A percentile compares a stretch with the other conserved stretches of the same genome.
Conservation (phyloP, 345 rosid genomes). For the Pistacia vera region DNA sequence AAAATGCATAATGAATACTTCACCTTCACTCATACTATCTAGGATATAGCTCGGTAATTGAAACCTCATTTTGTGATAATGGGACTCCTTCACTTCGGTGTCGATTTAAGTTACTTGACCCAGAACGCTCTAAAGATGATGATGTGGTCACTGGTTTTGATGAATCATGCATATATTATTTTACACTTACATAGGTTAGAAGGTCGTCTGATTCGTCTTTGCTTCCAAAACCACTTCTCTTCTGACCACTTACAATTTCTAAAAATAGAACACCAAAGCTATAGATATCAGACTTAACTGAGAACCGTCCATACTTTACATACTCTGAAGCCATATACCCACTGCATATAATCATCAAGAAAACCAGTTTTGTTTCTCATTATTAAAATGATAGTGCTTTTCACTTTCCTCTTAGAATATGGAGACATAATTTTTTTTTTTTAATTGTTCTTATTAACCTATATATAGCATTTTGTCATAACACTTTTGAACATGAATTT, state of each 20-base stretch:
- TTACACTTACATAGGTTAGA: not conserved
- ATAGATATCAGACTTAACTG: not conserved
- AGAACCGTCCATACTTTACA: too few relatives aligned
- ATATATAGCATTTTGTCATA: not conserved
- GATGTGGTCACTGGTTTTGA: not conserved
- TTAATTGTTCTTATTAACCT: too few relatives aligned
- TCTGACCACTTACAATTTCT: not conserved
- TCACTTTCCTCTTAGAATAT: not conserved
- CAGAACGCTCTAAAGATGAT: too few relatives aligned
- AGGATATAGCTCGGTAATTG: conserved; percentile 29
- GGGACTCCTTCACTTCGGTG: not conserved
- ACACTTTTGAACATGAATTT: not conserved
- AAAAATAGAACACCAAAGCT: not conserved
- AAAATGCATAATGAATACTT: too few relatives aligned
- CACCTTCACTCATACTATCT: not conserved
- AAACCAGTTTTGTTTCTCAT: too few relatives aligned
- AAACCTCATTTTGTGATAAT: conserved; percentile 10
- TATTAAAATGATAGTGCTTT: not conserved
- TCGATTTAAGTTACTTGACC: not conserved
- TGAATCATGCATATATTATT: conserved; percentile 12
- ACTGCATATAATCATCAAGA: not conserved
- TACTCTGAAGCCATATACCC: conserved; percentile 2
- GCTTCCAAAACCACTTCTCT: not conserved
- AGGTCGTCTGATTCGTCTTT: not conserved
- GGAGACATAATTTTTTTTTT: too few relatives aligned